These are phyloP conservation scores for Iodosphaeria phyllophila DNA, from an alignment of 2,329 filamentous ascomycete species.

Conservation along the genomic window DNA sequence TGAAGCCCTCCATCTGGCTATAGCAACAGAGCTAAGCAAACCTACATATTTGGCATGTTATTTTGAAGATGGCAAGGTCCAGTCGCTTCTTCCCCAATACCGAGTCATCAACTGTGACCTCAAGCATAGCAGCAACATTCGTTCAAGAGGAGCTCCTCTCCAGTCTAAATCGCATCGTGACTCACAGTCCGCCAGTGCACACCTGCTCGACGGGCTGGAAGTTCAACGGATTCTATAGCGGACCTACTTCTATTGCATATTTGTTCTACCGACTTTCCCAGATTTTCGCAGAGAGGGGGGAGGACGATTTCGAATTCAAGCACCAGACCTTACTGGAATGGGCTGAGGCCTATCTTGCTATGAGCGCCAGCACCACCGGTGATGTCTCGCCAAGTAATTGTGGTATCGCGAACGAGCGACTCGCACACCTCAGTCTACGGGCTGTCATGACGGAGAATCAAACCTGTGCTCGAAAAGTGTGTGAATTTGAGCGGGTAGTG, in stretches of 20 bases:
- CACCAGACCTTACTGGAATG: constrained; percentile 23
- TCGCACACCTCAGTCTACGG: constrained; percentile 25
- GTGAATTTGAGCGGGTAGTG: constrained; percentile 21
- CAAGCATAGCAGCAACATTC: no score
- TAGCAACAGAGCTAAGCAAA: no score
- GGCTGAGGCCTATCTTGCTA: constrained; percentile 25
- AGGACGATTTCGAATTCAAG: constrained; percentile 21
- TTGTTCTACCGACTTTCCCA: constrained; percentile 30
- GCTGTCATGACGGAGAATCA: constrained; percentile 22
- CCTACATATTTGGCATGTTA: no score
- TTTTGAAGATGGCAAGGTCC: no score
- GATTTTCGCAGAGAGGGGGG: constrained; percentile 21
- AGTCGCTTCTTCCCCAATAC: no score
- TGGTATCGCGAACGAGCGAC: constrained; percentile 28
- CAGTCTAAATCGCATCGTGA: constrained; percentile 8
- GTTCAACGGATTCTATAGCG: constrained; percentile 29
- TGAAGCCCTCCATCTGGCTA: no score
- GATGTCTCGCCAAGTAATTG: constrained; percentile 23
- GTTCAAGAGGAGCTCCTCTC: constrained; percentile 8
- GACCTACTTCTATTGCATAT: constrained; percentile 36
- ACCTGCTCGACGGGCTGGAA: constrained; percentile 11
- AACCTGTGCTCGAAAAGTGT: constrained; percentile 18
- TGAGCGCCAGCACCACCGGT: constrained; percentile 15
- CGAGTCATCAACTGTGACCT: no score
- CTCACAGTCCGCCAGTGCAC: constrained; percentile 8